phyloP scores from a whole-genome alignment of 163 green algal genomes.

The Chlamydomonas reinhardtii region DNA sequence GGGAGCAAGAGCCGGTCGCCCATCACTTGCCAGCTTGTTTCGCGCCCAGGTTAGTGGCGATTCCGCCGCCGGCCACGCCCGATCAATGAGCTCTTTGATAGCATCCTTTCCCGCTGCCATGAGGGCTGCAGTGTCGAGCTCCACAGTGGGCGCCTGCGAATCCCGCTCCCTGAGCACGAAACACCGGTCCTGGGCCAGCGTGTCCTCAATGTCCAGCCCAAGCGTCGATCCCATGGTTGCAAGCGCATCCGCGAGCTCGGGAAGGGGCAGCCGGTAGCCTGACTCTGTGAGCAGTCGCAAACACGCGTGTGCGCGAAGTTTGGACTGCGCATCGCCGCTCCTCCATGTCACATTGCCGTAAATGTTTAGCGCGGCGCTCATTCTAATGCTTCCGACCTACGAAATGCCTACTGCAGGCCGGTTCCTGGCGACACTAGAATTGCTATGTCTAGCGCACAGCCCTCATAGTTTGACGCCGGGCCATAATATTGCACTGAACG shows the following conservation, averaged over 20 bases:
- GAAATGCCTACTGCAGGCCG: no score
- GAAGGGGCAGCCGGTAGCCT: neutral
- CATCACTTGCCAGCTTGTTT: conserved; percentile 14
- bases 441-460: no score
- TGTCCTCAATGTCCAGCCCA: no score
- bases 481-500: no score
- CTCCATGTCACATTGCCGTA: conserved; percentile 30
- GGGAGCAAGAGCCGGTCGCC: no score
- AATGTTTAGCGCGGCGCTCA: conserved; percentile 17
- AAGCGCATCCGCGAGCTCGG: neutral
- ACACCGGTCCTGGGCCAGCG: no score
- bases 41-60: neutral
- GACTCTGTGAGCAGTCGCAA: neutral
- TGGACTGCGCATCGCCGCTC: neutral
- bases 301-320: neutral
- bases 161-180: no score
- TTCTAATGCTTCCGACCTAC: neutral
- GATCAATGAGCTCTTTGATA: conserved; percentile 4
- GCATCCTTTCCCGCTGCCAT: conserved; percentile 1
- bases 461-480: no score
- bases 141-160: neutral
- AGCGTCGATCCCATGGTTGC: neutral
- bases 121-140: neutral
- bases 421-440: no score
- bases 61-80: neutral